Percentiles rank a stretch among this genome's conserved stretches.
These are phyloP conservation scores for Sinapis alba DNA, from an alignment of 441 rosid genomes.

Conservation along the genomic window DNA sequence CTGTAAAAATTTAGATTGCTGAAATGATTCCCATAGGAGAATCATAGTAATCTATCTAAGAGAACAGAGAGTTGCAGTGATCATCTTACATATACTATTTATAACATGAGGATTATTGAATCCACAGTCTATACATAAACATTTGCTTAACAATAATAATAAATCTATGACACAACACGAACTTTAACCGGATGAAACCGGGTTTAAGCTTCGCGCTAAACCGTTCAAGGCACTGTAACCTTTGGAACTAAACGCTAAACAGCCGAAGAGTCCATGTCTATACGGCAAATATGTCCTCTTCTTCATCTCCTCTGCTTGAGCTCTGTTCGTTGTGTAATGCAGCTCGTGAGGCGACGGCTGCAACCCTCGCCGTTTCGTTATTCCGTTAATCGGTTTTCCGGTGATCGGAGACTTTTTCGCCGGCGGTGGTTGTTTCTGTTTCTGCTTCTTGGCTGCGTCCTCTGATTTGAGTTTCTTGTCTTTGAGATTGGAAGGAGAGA, in stretches of 20 bases:
- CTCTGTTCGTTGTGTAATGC: slow-evolving; percentile 86
- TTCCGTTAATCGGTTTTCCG: slow-evolving; percentile 71
- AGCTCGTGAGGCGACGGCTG: slow-evolving; percentile 87
- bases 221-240: slow-evolving; percentile 96
- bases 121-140: slow-evolving; percentile 21
- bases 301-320: slow-evolving; percentile 96
- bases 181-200: slow-evolving; percentile 83
- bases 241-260: slow-evolving; percentile 92
- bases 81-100: slow-evolving; percentile 22
- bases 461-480: slow-evolving; percentile 52
- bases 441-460: slow-evolving; percentile 20
- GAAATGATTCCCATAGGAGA: slow-evolving; percentile 23
- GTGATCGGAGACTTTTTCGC: slow-evolving; percentile 25
- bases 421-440: slow-evolving; percentile 24
- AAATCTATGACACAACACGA: not conserved
- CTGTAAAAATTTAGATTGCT: slow-evolving; percentile 5
- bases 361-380: slow-evolving; percentile 68
- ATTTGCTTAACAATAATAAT: not conserved
- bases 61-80: slow-evolving; percentile 7
- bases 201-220: slow-evolving; percentile 83
- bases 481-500: slow-evolving; percentile 73
- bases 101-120: slow-evolving; percentile 5
- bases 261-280: slow-evolving; percentile 88
- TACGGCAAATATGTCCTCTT: slow-evolving; percentile 93
- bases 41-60: slow-evolving; percentile 23